Conservation (phyloP, 2,329 filamentous ascomycete species). For the Cladosporium sp. region DNA sequence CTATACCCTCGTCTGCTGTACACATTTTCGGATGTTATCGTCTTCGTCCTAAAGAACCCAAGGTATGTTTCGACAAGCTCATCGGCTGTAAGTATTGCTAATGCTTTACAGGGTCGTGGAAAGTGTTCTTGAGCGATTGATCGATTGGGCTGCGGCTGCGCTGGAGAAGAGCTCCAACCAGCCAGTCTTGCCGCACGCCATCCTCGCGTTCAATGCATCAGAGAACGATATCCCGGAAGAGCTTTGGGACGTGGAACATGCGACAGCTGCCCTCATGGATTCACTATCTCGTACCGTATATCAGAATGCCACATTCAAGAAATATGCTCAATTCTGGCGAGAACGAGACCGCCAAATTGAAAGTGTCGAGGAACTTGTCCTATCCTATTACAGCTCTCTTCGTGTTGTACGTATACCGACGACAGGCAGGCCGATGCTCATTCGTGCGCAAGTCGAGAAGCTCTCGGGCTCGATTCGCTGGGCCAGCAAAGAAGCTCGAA, state of each 20-base stretch:
- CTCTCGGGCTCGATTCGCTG: slow-evolving; percentile 37
- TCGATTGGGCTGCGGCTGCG: slow-evolving; percentile 46
- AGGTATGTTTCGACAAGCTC: slow-evolving; percentile 19
- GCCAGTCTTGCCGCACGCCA: slow-evolving; percentile 48
- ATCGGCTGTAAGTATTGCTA: background rate
- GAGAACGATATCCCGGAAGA: slow-evolving; percentile 36
- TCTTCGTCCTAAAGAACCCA: slow-evolving; percentile 34
- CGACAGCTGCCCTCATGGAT: slow-evolving; percentile 38
- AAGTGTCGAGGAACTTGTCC: slow-evolving; percentile 38
- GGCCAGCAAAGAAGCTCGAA: slow-evolving; percentile 32
- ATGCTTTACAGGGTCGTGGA: slow-evolving; percentile 37
- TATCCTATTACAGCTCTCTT: slow-evolving; percentile 45
- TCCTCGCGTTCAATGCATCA: slow-evolving; percentile 49
- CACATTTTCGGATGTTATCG: slow-evolving; percentile 37
- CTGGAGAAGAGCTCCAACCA: slow-evolving; percentile 51
- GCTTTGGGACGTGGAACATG: slow-evolving; percentile 41
- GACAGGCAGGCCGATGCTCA: slow-evolving; percentile 38
- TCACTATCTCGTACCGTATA: slow-evolving; percentile 32
- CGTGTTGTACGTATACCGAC: slow-evolving; percentile 45
- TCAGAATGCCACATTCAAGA: slow-evolving; percentile 32
- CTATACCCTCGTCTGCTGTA: slow-evolving; percentile 37
- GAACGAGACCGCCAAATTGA: slow-evolving; percentile 21
- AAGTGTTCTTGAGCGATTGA: slow-evolving; percentile 38
- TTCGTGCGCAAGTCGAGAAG: slow-evolving; percentile 42
- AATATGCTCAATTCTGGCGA: slow-evolving; percentile 38